Evolutionary conservation across 2,329 filamentous ascomycete genomes (phyloP), one percentile per base, ranked within the genome.

Genomic region (Ramularia collo-cygni): DNA sequence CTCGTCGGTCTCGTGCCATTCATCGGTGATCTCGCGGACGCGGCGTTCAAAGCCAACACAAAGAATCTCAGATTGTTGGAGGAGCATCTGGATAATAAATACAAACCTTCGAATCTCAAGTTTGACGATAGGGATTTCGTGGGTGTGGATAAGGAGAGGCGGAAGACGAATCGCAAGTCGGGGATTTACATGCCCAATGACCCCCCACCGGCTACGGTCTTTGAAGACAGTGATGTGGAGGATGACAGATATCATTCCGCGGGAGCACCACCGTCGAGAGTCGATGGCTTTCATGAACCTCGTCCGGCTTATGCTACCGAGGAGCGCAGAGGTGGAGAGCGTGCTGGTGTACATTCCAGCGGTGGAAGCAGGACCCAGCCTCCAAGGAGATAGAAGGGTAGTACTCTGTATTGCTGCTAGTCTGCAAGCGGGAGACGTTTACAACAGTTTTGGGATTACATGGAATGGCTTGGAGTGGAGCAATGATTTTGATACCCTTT

Each of bases 11-110:
- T 92, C 2, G 69, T 90, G 1, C 85, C 85, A 0, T 76, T 90
- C 46, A 47, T 87, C 1, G 85, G 85, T n/a, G 85, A 90, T 54
- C 44, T 90, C 2, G 75, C 72, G 28, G 85, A 92, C 55, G 82
- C 83, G 4, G 61, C 77, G 3, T 82, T 82, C 65, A 80, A 83
- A 45, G 81, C 80, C 58, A 92, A 90, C 56, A 85, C 81, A 14
- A 78, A 78, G 54, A 92, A 90, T 53, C 79, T 83, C 4, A 73
- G 82, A 26, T 61, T 85, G 2, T 67, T 86, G 12, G 83, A 86
- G 57, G 66, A 77, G 33, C 71, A 82, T 50, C 70, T 92, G 38
- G 75, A 84, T 31, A 69, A 79, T 48, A 78, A 81, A 58, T 83
- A 84, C 43, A 75, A 76, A 54, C 68, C 69, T 2, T 54, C 64